Evolutionary conservation across 148 eudicot genomes (phyloP).

Genomic region (Nepenthes mirabilis): DNA sequence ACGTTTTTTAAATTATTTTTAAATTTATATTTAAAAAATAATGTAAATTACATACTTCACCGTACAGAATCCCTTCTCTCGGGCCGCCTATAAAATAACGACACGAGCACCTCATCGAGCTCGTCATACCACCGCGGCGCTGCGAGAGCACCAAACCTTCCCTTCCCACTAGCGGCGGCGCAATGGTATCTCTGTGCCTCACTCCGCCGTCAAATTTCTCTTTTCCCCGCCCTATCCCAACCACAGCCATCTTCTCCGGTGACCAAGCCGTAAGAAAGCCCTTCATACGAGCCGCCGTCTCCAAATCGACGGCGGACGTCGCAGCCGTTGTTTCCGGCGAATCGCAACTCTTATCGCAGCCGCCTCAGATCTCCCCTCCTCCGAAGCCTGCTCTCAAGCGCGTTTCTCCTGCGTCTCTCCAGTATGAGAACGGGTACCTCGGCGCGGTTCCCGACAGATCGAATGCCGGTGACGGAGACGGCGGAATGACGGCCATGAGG

Average conservation of each 20-base stretch:
- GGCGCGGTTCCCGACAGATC: constrained; percentile 28
- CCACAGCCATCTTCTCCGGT: not conserved
- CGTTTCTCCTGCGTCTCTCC: constrained; percentile 44
- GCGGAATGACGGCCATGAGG: constrained; percentile 21
- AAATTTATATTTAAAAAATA: too few species aligned
- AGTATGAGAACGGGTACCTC: constrained; percentile 43
- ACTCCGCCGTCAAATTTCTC: constrained; percentile 6
- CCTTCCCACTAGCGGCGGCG: constrained; percentile 3
- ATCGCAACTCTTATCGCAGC: not conserved
- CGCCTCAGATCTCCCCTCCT: not conserved
- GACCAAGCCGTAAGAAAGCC: not conserved
- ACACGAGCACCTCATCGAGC: too few species aligned
- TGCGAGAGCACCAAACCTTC: not conserved
- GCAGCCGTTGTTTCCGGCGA: constrained; percentile 3
- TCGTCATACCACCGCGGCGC: too few species aligned
- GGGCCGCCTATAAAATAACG: too few species aligned
- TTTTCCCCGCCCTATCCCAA: constrained; percentile 7
- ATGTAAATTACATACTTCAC: too few species aligned
- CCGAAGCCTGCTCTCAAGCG: constrained; percentile 2
- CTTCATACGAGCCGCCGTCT: constrained; percentile 1
- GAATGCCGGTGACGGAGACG: not conserved
- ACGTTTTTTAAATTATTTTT: too few species aligned
- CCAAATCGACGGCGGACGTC: constrained; percentile 14
- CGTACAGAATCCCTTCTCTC: too few species aligned
- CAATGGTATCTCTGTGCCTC: constrained; percentile 10